Base-by-base conservation (phyloP, 768 basidiomycete species). In the Boletus vinaceobasis region DNA sequence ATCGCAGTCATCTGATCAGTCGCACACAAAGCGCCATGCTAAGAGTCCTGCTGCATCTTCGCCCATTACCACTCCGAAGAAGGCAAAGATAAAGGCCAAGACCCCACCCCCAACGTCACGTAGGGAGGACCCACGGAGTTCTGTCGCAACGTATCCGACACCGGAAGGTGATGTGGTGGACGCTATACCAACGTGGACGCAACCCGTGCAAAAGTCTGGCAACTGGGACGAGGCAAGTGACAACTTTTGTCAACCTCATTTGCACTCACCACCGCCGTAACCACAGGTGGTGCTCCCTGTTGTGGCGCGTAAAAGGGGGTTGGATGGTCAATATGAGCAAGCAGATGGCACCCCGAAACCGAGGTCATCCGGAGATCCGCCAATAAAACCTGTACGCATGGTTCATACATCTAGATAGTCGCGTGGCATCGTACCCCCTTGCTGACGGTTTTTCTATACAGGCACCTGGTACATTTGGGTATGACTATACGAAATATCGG, bases 381-480 rank as follows among this genome's bases (percentile, higher is more conserved):
- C 71, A 0, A 65, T 83, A 53, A 84, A 77, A 64, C 88, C 87
- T 36, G 88, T 89, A 68, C 60, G 84, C 75, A 43, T 17, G 7
- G 7, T 50, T 48, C 36, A 44, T 44, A 11, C 38, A 9, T 26
- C 23, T 19, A 19, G 36, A 36, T 36, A 2, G 27, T 6, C 21
- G 37, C 11, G 21, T 43, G 48, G n/a, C 26, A 35, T 19, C 8
- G 21, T 38, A 37, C 5, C n/a, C 33, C 19, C 27, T 36, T 42
- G 50, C 52, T 61, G 51, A 53, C 47, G 37, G 14, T 15, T 21
- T 50, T 19, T 53, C 55, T 44, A 7, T 43, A 27, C 54, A 90
- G 89, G 87, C 88, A 17, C 88, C 90, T 9, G 90, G 90, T 19
- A 91, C 88, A 42, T 93, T 93, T 68, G 89, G 85, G 5, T 92